These are phyloP conservation scores for Pyrus hybrid DNA, from an alignment of 331 rosid species.

Conservation along the genomic window DNA sequence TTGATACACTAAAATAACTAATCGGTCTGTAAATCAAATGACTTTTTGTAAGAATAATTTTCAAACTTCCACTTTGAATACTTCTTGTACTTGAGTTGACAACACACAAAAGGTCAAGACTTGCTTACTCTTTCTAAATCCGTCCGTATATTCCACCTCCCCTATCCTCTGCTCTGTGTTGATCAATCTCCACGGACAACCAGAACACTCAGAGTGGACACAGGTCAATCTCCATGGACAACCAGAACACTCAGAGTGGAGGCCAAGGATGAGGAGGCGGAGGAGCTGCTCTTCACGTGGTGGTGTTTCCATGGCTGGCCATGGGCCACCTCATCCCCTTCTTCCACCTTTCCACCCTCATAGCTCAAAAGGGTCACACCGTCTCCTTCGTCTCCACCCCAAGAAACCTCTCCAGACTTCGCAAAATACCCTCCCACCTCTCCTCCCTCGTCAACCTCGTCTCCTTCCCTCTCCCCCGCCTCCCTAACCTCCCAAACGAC, in stretches of 20 bases:
- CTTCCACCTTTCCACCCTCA: constrained; percentile 22
- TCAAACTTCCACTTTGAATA: no score
- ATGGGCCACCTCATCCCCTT: constrained; percentile 45
- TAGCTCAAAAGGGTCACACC: constrained; percentile 28
- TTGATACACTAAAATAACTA: no score
- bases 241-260: not conserved
- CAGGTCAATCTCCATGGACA: not conserved
- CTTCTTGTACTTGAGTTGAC: no score
- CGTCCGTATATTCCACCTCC: no score
- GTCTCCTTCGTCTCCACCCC: constrained; percentile 38
- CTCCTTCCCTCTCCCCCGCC: constrained; percentile 17
- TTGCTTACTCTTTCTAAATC: no score
- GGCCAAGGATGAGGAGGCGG: not conserved
- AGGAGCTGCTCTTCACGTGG: constrained; percentile 17
- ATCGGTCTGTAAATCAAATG: no score
- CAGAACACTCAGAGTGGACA: no score
- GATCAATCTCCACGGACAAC: no score
- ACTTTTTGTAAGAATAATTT: no score
- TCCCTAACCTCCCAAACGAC: constrained; percentile 15
- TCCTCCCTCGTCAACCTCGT: constrained; percentile 24
- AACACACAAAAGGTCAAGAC: no score
- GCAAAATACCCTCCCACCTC: constrained; percentile 30
- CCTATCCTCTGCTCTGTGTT: no score
- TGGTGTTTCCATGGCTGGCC: constrained; percentile 47
- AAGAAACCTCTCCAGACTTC: constrained; percentile 19